Evolutionary conservation across 139 green algal genomes (phyloP).

Genomic region (Diplosphaera chodatii): DNA sequence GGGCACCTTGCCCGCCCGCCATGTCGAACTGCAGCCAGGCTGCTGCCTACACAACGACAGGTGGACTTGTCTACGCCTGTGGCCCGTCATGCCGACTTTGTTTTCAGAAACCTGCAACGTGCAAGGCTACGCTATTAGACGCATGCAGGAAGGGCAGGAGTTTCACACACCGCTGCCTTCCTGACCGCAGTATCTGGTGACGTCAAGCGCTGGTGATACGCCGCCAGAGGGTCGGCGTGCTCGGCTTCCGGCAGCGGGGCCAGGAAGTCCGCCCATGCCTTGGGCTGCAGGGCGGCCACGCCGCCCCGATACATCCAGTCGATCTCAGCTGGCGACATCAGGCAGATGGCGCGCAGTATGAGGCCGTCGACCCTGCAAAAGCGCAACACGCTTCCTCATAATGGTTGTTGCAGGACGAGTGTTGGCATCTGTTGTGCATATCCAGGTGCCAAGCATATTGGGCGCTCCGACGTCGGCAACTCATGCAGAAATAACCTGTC

Average conservation of each 20-base stretch:
- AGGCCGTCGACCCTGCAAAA: constrained; percentile 31
- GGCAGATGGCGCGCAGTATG: constrained; percentile 64
- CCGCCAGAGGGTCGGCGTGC: constrained; percentile 22
- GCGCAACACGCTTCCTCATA: too few relatives aligned
- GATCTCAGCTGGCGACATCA: constrained; percentile 56
- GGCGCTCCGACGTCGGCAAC: too few relatives aligned
- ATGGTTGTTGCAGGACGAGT: too few relatives aligned
- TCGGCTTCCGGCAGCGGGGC: constrained; percentile 19
- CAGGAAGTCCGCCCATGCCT: constrained; percentile 35
- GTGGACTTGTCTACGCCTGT: too few relatives aligned
- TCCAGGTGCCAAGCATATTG: too few relatives aligned
- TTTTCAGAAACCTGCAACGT: too few relatives aligned
- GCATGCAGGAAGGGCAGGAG: too few relatives aligned
- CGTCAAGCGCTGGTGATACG: constrained; percentile 37
- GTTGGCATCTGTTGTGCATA: too few relatives aligned
- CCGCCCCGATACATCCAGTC: constrained; percentile 62
- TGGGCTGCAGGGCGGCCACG: constrained; percentile 28
- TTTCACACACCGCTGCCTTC: constrained; percentile 34
- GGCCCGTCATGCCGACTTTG: too few relatives aligned
- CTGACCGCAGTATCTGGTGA: constrained; percentile 9
- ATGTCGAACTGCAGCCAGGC: constrained; percentile 47
- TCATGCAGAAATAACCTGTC: too few relatives aligned
- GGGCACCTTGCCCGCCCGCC: constrained; percentile 28
- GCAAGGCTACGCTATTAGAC: too few relatives aligned
- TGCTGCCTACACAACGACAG: constrained; percentile 31